These are phyloP conservation scores for Retiboletus flavoniger DNA, from an alignment of 1,284 basidiomycete genomes.

Conservation along the genomic window DNA sequence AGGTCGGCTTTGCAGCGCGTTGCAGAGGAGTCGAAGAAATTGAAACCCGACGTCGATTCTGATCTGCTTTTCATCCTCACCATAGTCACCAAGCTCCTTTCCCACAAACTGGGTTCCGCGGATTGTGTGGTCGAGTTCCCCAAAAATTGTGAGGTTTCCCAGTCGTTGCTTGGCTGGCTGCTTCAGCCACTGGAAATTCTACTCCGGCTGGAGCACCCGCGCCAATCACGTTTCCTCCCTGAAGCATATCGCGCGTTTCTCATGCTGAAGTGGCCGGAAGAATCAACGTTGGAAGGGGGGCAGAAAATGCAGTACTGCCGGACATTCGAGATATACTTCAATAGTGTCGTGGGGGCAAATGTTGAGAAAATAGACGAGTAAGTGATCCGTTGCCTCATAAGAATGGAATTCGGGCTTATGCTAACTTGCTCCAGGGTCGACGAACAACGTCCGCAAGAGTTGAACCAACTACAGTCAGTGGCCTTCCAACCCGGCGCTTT, in stretches of 20 bases:
- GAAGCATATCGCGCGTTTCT: slow-evolving; percentile 5
- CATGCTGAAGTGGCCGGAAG: background rate
- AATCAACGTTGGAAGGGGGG: background rate
- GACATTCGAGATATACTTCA: slow-evolving; percentile 46
- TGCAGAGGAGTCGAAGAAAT: background rate
- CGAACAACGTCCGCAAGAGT: background rate
- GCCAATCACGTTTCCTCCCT: background rate
- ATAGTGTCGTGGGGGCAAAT: background rate
- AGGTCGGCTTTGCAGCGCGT: background rate
- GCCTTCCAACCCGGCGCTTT: background rate
- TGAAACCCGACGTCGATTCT: background rate
- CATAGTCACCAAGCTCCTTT: slow-evolving; percentile 5
- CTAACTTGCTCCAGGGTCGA: background rate
- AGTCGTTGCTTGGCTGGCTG: slow-evolving; percentile 8
- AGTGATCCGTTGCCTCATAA: background rate
- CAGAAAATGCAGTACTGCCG: slow-evolving; percentile 7
- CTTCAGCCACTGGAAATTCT: slow-evolving; percentile 5
- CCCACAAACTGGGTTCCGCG: background rate
- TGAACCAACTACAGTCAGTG: background rate
- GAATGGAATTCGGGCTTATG: background rate
- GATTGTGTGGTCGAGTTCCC: background rate
- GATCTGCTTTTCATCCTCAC: slow-evolving; percentile 8
- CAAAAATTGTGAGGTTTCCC: background rate
- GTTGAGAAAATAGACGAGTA: background rate
- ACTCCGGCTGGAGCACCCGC: background rate